Conservation (phyloP, 164 flowering plant species). For the Kingdonia uniflora region DNA sequence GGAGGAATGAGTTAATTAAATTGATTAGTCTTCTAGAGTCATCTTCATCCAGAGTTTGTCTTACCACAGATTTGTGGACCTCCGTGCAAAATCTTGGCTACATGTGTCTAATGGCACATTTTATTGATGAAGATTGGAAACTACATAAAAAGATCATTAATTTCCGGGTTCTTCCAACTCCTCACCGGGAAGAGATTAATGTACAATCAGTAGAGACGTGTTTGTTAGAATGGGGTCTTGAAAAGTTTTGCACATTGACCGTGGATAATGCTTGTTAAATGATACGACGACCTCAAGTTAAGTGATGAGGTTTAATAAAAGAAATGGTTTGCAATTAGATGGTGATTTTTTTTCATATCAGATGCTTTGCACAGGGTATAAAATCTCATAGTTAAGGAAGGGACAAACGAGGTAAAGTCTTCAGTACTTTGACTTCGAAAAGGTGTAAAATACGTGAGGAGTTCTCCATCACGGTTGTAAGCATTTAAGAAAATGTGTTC, state of each 20-base stretch:
- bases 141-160: no score
- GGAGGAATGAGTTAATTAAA: no score
- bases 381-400: not conserved
- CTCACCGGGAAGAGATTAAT: no score
- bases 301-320: not conserved
- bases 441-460: not conserved
- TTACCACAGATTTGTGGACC: no score
- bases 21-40: no score
- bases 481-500: not conserved
- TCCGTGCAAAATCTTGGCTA: no score
- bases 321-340: not conserved
- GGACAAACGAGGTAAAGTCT: not conserved
- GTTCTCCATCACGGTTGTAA: not conserved
- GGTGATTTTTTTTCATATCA: conserved; percentile 2
- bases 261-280: not conserved
- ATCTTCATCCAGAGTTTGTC: no score
- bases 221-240: not conserved
- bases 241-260: not conserved
- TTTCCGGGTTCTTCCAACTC: no score
- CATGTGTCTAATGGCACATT: no score
- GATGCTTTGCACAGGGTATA: not conserved
- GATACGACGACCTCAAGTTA: not conserved
- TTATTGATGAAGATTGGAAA: no score
- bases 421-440: not conserved
- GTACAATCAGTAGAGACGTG: no score